These are phyloP conservation scores for Mucor mucedo DNA, from an alignment of 371 early-diverging fungal species.

Conservation along the genomic window DNA sequence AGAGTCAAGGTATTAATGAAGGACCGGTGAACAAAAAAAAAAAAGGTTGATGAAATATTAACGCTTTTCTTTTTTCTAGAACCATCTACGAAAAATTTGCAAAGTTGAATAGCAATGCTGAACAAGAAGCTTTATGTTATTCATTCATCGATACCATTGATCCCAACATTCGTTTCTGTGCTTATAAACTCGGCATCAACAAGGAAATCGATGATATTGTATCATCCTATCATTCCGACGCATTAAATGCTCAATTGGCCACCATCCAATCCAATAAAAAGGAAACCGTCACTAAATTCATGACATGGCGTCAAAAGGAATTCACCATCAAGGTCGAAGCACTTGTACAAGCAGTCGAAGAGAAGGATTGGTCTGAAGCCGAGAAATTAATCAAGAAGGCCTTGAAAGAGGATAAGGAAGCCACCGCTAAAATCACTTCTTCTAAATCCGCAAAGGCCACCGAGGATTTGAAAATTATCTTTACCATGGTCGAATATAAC, in stretches of 20 bases:
- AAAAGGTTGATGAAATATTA: not conserved
- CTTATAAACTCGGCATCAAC: constrained; percentile 67
- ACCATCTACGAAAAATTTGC: constrained; percentile 75
- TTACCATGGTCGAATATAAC: constrained; percentile 64
- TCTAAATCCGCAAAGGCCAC: constrained; percentile 72
- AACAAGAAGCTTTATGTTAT: constrained; percentile 70
- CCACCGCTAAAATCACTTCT: constrained; percentile 72
- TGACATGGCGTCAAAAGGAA: constrained; percentile 49
- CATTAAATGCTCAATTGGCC: constrained; percentile 25
- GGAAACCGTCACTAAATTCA: not conserved
- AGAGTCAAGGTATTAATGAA: constrained; percentile 39
- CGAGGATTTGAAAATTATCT: constrained; percentile 57
- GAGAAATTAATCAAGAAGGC: constrained; percentile 65
- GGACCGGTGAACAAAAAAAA: too few species aligned
- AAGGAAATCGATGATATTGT: constrained; percentile 61
- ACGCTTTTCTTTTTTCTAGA: constrained; percentile 24
- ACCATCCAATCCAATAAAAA: constrained; percentile 42
- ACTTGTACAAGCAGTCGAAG: constrained; percentile 41
- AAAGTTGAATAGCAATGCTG: constrained; percentile 46
- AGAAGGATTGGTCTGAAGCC: constrained; percentile 57
- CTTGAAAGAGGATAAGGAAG: constrained; percentile 68
- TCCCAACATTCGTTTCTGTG: constrained; percentile 83
- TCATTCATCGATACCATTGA: constrained; percentile 78
- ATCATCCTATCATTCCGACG: not conserved
- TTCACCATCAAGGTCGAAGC: constrained; percentile 52